These are phyloP conservation scores for Mycosphaerella sp. DNA, from an alignment of 2,329 filamentous ascomycete genomes.

Conservation along the genomic window DNA sequence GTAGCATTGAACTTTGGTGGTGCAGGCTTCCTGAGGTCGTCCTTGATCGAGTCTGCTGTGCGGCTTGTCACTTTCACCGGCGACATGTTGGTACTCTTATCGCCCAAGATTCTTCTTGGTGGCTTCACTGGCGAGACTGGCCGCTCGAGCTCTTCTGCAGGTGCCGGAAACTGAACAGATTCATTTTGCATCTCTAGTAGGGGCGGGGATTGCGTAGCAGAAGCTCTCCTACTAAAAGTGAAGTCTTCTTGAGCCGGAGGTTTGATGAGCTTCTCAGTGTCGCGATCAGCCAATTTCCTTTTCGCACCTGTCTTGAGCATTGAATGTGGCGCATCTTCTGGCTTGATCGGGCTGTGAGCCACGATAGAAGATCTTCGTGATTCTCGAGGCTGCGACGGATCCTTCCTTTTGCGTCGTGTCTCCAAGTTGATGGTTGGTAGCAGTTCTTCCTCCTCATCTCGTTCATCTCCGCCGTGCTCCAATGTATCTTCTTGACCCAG, in stretches of 20 bases:
- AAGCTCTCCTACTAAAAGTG: constrained; percentile 40
- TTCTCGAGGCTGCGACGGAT: constrained; percentile 34
- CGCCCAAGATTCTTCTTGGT: constrained; percentile 35
- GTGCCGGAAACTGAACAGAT: constrained; percentile 23
- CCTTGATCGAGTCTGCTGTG: constrained; percentile 16
- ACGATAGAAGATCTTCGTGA: constrained; percentile 42
- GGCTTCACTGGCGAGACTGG: constrained; percentile 14
- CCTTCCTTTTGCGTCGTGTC: constrained; percentile 47
- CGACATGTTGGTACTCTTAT: constrained; percentile 38
- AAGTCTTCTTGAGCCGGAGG: constrained; percentile 38
- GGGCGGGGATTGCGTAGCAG: constrained; percentile 12
- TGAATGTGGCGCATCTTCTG: constrained; percentile 30
- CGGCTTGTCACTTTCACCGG: constrained; percentile 25
- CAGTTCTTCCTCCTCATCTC: constrained; percentile 31
- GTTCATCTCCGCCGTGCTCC: neutral
- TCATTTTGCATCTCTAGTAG: constrained; percentile 7
- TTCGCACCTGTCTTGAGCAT: constrained; percentile 47
- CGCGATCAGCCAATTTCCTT: constrained; percentile 51
- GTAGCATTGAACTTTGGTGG: constrained; percentile 10
- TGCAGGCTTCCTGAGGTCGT: constrained; percentile 20
- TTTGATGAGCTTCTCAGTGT: constrained; percentile 40
- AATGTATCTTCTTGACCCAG: constrained; percentile 7
- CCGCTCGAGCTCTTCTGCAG: constrained; percentile 1
- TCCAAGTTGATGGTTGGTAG: constrained; percentile 45
- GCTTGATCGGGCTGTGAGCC: constrained; percentile 35